Evolutionary conservation across 306 rosid species (phyloP).

Genomic region (Pueraria montana): DNA sequence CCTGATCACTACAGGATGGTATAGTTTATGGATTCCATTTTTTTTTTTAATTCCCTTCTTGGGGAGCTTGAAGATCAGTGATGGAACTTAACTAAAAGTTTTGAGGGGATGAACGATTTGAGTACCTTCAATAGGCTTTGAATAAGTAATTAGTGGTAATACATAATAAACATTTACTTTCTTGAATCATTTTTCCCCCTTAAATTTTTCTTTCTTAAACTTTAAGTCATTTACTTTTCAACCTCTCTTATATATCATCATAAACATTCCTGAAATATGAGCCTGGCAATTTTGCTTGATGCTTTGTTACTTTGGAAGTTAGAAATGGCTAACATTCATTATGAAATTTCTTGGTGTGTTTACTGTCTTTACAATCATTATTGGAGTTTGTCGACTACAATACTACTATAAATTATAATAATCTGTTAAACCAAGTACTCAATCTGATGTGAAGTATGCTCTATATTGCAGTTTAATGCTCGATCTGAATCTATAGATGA

Average conservation of each 20-base stretch:
- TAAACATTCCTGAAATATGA: conserved; percentile 1
- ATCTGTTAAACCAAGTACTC: conserved; percentile 7
- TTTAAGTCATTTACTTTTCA: too few species aligned
- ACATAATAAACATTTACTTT: too few species aligned
- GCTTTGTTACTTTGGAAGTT: neutral
- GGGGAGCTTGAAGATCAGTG: conserved; percentile 18
- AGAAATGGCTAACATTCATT: neutral
- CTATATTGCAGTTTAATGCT: conserved; percentile 80
- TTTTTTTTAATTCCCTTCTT: neutral
- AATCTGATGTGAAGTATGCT: conserved; percentile 34
- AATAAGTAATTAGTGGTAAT: neutral
- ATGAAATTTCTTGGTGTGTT: conserved; percentile 24
- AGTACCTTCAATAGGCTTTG: neutral
- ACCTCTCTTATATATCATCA: neutral
- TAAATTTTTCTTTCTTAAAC: too few species aligned
- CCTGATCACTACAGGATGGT: conserved; percentile 90
- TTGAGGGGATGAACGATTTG: neutral
- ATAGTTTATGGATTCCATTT: conserved; percentile 11
- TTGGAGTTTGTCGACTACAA: conserved; percentile 14
- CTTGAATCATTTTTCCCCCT: too few species aligned
- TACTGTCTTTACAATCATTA: neutral
- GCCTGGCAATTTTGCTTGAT: neutral
- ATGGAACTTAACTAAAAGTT: neutral
- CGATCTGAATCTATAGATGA: conserved; percentile 79
- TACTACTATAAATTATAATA: neutral